Percentiles rank a stretch among this genome's conserved stretches.
phyloP scores from a whole-genome alignment of 768 basidiomycete species.

The Mycena metata region DNA sequence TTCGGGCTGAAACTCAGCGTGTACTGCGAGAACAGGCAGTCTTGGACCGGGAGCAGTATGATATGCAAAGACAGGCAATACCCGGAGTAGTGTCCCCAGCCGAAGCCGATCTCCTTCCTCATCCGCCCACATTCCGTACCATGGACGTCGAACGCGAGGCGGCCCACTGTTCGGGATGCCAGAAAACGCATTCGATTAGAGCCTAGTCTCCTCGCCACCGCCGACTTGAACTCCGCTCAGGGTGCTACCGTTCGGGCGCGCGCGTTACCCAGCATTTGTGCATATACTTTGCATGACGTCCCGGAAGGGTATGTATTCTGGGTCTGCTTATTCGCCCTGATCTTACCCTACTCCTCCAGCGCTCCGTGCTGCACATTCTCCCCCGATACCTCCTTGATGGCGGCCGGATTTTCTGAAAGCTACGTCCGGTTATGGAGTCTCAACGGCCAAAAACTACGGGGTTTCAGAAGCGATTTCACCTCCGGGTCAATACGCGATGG shows the following conservation, averaged over 20 bases:
- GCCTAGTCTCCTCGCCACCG: conserved; percentile 70
- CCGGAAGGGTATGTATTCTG: conserved; percentile 84
- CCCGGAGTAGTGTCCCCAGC: conserved; percentile 75
- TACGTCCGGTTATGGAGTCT: conserved; percentile 95
- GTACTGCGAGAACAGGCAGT: conserved; percentile 85
- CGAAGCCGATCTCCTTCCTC: conserved; percentile 81
- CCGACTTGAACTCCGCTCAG: conserved; percentile 73
- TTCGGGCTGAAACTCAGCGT: conserved; percentile 85
- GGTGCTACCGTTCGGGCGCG: conserved; percentile 68
- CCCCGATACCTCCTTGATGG: conserved; percentile 90
- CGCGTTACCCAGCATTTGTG: conserved; percentile 92
- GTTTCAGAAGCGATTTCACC: conserved; percentile 82
- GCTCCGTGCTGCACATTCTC: conserved; percentile 92
- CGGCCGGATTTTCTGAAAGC: conserved; percentile 95
- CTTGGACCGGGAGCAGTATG: conserved; percentile 79
- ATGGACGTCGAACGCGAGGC: conserved; percentile 94
- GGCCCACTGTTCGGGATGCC: conserved; percentile 87
- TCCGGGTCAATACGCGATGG: conserved; percentile 76
- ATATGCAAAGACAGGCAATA: conserved; percentile 67
- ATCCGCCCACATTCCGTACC: conserved; percentile 85
- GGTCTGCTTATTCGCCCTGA: conserved; percentile 1
- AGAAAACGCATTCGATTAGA: conserved; percentile 94
- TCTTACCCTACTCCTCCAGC: conserved; percentile 54
- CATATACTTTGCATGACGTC: conserved; percentile 94
- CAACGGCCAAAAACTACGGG: conserved; percentile 90